Base-by-base conservation (phyloP, 2,329 filamentous ascomycete genomes). In the Sclerotinia minor region DNA sequence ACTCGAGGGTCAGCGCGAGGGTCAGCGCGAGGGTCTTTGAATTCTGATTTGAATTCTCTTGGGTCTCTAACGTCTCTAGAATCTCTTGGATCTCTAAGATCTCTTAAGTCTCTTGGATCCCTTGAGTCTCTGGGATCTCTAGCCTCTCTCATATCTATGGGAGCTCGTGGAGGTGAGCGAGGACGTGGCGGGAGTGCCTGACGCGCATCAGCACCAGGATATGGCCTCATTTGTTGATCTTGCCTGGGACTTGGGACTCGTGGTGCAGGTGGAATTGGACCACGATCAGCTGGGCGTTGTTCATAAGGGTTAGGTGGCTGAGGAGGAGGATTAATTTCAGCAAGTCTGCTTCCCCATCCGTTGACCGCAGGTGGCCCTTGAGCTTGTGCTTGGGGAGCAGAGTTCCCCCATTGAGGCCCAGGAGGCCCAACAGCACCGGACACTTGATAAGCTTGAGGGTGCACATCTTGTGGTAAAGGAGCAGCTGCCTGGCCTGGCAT, bases 391-490 rank as follows among this genome's bases (percentile, higher is more conserved):
- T 89, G 89, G 45, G 89, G 89, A 69, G 84, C 83, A 60, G 92
- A 91, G 68, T 89, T 90, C 71, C 91, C 92, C 94, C 94, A 98
- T 78, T 96, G 91, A 71, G 93, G 94, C 64, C 90, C 90, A 64
- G 92, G 92, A 68, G 92, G 92, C 15, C 91, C 92, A 72, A 91
- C 91, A 65, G 95, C 89, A 53, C 91, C 91, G 59, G 89, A 87
- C 65, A 89, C 87, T 79, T 97, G 93, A 76, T 98, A 98, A 8
- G 94, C 92, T 76, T 97, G 92, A 61, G 94, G 94, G 78, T 98
- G 94, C 29, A 98, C 93, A 79, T 99, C 95, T 76, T 96, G 94
- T 9, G 95, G 94, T 74, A 95, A 87, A n/a, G 94, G 94, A 64
- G 90, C 92, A 72, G 84, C 89, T 73, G 85, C 89, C 75, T 90